Evolutionary conservation across 2,329 filamentous ascomycete genomes (phyloP), one percentile per base, ranked within the genome.

Genomic region (Amauroascus verrucosus): DNA sequence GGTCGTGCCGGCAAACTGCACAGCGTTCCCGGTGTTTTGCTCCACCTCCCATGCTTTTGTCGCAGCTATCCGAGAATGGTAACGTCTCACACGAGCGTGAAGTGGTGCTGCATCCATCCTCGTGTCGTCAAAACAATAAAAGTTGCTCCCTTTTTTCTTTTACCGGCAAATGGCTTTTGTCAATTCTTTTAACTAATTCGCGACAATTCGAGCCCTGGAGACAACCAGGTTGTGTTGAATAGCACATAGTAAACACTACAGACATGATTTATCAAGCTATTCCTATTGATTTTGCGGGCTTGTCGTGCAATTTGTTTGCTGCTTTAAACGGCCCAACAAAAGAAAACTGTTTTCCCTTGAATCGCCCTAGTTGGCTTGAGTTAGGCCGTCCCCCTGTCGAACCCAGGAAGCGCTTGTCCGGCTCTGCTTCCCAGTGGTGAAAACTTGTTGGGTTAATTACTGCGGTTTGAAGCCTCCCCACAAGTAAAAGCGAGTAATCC

Each of bases 1-100:
- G 14, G 18, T 41, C 38, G 18, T 1, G 20, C 14, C 14, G 20
- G 20, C 6, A 30, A 7, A 16, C 14, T n/a, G 3, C 43, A 18
- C 22, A 24, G 1, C 16, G 4, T 22, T 44, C 9, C 28, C 22
- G 37, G 28, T 18, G 18, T 37, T n/a, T 28, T 44, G 28, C 41
- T 51, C 49, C 41, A 44, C 49, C 49, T 43, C 18, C 48, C 49
- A 51, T 44, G 28, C 38, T 41, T 38, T 41, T 48, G 33, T 35
- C 20, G 49, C 51, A 48, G 43, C 51, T 48, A 48, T 47, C 43
- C 43, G 26, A 43, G 51, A 53, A 48, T 1, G 43, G 51, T 35
- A 53, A 53, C 51, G 51, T 53, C 51, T 53, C 51, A 48, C 51
- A 48, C 51, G 51, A 53, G 41, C 43, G 24, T 22, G 9, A 40